A percentile compares a stretch with the other conserved stretches of the same genome.
These are phyloP conservation scores for Clitopilus passeckerianus DNA, from an alignment of 768 basidiomycete genomes.

Conservation along the genomic window DNA sequence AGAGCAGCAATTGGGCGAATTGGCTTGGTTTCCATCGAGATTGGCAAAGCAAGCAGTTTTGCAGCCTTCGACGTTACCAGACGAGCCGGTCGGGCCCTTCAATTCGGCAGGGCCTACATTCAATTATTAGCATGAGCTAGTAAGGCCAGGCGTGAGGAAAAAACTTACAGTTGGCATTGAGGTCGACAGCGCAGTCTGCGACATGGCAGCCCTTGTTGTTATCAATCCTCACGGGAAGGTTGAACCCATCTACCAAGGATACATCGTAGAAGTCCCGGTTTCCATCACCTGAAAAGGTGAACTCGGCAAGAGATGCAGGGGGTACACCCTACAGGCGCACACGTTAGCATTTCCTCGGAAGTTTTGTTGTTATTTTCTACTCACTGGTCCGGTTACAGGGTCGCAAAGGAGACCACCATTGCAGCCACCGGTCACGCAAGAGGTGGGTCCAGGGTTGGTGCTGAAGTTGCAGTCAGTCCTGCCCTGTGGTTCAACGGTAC, in stretches of 20 bases:
- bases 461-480: constrained; percentile 58
- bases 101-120: constrained; percentile 42
- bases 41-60: constrained; percentile 50
- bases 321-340: constrained; percentile 40
- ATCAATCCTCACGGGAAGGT: constrained; percentile 53
- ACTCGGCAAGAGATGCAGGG: constrained; percentile 64
- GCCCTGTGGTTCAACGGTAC: constrained; percentile 31
- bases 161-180: constrained; percentile 48
- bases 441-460: constrained; percentile 41
- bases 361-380: constrained; percentile 3
- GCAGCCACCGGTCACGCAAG: constrained; percentile 61
- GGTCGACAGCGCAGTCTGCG: constrained; percentile 58
- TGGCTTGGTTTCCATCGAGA: constrained; percentile 38
- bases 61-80: constrained; percentile 57
- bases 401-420: constrained; percentile 61
- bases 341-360: not conserved
- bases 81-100: constrained; percentile 46
- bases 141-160: not conserved
- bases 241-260: constrained; percentile 63
- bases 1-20: constrained; percentile 64
- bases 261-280: constrained; percentile 57
- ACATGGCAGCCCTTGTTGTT: constrained; percentile 51
- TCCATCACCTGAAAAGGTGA: constrained; percentile 41
- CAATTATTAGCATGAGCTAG: constrained; percentile 1
- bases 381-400: constrained; percentile 38